Conservation (phyloP, 108 stramenopile species). For the Pseudonitzschia multiseries region DNA sequence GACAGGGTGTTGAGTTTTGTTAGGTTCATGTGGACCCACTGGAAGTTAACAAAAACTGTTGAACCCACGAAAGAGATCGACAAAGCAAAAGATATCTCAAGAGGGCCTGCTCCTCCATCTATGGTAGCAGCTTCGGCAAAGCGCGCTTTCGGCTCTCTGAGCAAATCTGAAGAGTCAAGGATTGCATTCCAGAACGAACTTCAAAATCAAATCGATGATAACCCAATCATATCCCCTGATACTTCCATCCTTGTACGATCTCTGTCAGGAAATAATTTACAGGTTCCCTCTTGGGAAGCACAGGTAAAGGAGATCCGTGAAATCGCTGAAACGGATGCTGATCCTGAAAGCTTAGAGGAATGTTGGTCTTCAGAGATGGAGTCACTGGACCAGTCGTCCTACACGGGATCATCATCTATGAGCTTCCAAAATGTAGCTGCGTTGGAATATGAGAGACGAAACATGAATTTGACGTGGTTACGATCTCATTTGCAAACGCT, state of each 20-base stretch:
- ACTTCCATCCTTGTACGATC: slow-evolving; percentile 76
- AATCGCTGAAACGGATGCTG: background rate
- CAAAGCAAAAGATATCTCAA: slow-evolving; percentile 10
- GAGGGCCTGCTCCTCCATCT: slow-evolving; percentile 73
- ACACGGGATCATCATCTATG: slow-evolving; percentile 18
- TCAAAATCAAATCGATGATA: slow-evolving; percentile 47
- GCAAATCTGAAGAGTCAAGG: slow-evolving; percentile 36
- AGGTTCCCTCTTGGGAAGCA: slow-evolving; percentile 27
- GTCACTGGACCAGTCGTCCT: slow-evolving; percentile 30
- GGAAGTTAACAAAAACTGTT: slow-evolving; percentile 34
- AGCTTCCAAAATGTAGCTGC: slow-evolving; percentile 7
- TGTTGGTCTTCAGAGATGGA: slow-evolving; percentile 29
- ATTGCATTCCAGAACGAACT: slow-evolving; percentile 52
- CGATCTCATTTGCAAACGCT: slow-evolving; percentile 62
- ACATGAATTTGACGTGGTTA: slow-evolving; percentile 68
- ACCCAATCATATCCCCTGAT: slow-evolving; percentile 62
- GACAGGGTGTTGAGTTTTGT: slow-evolving; percentile 79
- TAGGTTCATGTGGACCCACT: slow-evolving; percentile 76
- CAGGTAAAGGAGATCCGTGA: background rate
- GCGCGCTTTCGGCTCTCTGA: slow-evolving; percentile 65
- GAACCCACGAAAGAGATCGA: slow-evolving; percentile 9
- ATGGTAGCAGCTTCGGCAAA: slow-evolving; percentile 78
- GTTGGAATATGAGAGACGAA: slow-evolving; percentile 42
- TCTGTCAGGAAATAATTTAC: slow-evolving; percentile 52
- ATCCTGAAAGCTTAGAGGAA: slow-evolving; percentile 30